Conservation (phyloP, 768 basidiomycete genomes). For the Suillus weaverae region DNA sequence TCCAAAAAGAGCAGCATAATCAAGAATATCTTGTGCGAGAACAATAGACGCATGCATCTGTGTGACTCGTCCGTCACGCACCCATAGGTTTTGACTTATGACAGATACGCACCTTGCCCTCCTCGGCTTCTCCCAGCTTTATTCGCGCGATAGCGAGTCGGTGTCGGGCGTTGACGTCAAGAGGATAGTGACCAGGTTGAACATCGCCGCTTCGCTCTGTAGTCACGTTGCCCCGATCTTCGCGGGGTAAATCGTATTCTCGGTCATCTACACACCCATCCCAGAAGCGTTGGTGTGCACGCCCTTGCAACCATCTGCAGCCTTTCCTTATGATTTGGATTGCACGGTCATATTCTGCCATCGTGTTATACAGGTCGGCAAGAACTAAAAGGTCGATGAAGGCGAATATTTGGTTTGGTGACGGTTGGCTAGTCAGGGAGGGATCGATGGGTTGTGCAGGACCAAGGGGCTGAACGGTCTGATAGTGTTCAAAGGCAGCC, state of each 20-base stretch:
- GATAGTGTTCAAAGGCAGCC: conserved; percentile 72
- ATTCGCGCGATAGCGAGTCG: conserved; percentile 82
- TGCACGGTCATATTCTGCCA: conserved; percentile 67
- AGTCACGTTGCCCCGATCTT: conserved; percentile 21
- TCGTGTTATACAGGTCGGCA: conserved; percentile 77
- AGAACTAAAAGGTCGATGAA: conserved; percentile 71
- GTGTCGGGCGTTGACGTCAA: conserved; percentile 81
- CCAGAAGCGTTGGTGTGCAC: conserved; percentile 74
- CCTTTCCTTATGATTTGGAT: conserved; percentile 71
- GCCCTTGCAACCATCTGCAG: conserved; percentile 89
- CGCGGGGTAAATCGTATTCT: conserved; percentile 67
- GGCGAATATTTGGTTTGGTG: conserved; percentile 18
- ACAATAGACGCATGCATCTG: conserved; percentile 80
- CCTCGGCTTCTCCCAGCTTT: conserved; percentile 73
- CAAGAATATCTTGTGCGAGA: conserved; percentile 65
- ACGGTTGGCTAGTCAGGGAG: conserved; percentile 12
- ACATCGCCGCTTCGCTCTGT: conserved; percentile 45
- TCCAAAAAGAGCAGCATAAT: conserved; percentile 75
- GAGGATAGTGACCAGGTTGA: conserved; percentile 55
- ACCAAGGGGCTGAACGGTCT: conserved; percentile 39
- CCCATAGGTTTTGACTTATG: neutral
- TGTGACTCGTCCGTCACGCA: neutral
- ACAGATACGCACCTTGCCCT: conserved; percentile 66
- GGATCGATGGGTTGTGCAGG: conserved; percentile 40
- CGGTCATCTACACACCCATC: conserved; percentile 82